Evolutionary conservation across 2,329 filamentous ascomycete species (phyloP).

Genomic region (Fusarium annulatum): DNA sequence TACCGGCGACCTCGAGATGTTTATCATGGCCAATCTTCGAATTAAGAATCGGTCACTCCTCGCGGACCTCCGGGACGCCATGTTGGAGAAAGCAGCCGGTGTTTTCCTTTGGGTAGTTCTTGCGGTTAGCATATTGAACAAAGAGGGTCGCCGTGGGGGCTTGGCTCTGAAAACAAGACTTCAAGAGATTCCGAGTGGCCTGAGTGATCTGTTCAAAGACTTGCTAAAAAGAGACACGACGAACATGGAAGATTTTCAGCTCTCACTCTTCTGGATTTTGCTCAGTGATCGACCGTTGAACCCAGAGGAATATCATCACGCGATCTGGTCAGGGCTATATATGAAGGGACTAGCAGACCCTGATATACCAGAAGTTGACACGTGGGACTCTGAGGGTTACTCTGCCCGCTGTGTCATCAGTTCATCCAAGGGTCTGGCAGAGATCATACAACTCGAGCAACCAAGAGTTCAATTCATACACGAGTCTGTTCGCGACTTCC

Average conservation of each 20-base stretch:
- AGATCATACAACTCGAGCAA: constrained; percentile 49
- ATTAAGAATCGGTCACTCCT: too few species aligned
- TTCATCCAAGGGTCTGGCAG: constrained; percentile 63
- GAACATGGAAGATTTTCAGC: constrained; percentile 53
- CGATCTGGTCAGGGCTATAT: not conserved
- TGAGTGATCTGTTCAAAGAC: constrained; percentile 62
- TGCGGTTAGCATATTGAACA: constrained; percentile 49
- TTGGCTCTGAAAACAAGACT: constrained; percentile 46
- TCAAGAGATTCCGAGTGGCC: constrained; percentile 48
- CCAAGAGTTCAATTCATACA: constrained; percentile 64
- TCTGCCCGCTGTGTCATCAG: constrained; percentile 49
- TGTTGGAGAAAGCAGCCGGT: constrained; percentile 49
- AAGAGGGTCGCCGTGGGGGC: constrained; percentile 45
- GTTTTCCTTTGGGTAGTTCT: constrained; percentile 60
- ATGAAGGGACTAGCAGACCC: not conserved
- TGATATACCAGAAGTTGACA: constrained; percentile 34
- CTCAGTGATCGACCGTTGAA: constrained; percentile 58
- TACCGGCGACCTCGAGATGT: constrained; percentile 39
- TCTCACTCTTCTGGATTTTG: constrained; percentile 65
- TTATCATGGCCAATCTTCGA: constrained; percentile 20
- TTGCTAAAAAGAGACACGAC: constrained; percentile 60
- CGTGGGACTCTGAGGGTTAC: accelerated
- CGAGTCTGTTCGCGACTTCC: constrained; percentile 61
- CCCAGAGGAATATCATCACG: constrained; percentile 57
- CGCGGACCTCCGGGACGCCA: too few species aligned